Evolutionary conservation across 2,329 filamentous ascomycete genomes (phyloP).

Genomic region (Penicillium verrucosum): DNA sequence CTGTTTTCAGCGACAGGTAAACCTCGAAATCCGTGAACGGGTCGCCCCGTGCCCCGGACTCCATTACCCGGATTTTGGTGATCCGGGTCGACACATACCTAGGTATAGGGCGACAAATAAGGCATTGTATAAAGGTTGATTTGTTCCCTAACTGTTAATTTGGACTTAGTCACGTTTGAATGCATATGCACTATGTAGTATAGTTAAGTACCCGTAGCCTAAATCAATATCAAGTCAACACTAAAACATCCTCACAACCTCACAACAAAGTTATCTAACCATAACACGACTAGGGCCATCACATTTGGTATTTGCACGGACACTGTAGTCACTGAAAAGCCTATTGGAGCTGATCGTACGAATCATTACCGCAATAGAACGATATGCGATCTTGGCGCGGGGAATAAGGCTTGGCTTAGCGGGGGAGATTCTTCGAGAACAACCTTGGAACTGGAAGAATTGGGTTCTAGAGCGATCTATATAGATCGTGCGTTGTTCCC

Average conservation of each 20-base stretch:
- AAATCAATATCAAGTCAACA: background rate
- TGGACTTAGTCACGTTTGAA: background rate
- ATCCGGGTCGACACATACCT: background rate
- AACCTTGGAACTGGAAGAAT: background rate
- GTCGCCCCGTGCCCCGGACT: too few relatives aligned
- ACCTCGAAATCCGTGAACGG: background rate
- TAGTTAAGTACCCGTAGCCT: background rate
- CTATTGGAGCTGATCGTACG: constrained; percentile 5
- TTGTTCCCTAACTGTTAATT: background rate
- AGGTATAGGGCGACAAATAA: background rate
- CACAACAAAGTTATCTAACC: constrained; percentile 12
- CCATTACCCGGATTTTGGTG: background rate
- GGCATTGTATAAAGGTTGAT: background rate
- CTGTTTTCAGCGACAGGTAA: background rate
- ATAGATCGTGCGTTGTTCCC: background rate
- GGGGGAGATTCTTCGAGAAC: constrained; percentile 9
- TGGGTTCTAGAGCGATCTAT: constrained; percentile 1
- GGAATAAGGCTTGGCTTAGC: constrained; percentile 11
- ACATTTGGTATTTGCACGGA: background rate
- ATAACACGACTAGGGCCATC: background rate
- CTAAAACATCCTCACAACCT: background rate
- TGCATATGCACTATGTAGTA: background rate
- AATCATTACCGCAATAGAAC: constrained; percentile 16
- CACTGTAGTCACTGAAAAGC: background rate
- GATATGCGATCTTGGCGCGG: constrained; percentile 9